phyloP scores from a whole-genome alignment of 1,284 basidiomycete species.

The Mycosarcoma maydis region DNA sequence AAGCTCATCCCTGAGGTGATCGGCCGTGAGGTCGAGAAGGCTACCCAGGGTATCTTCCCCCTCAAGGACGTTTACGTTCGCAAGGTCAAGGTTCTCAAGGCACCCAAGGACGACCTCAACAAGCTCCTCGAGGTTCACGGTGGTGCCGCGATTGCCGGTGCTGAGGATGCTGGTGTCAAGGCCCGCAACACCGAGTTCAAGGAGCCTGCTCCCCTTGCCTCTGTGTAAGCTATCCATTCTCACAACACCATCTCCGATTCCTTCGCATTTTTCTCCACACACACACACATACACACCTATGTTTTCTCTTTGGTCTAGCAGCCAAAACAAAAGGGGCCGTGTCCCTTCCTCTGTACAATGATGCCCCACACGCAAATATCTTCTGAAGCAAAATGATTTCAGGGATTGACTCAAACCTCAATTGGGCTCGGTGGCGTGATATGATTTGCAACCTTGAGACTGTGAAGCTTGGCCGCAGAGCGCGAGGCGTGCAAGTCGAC shows the following conservation, averaged over 20 bases:
- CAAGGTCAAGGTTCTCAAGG: constrained; percentile 90
- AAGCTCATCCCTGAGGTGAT: constrained; percentile 99
- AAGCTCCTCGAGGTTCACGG: constrained; percentile 97
- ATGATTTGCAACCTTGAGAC: background rate
- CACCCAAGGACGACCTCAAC: constrained; percentile 93
- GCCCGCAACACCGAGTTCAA: constrained; percentile 86
- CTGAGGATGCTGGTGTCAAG: constrained; percentile 85
- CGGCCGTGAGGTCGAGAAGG: constrained; percentile 99
- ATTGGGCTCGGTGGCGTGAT: background rate
- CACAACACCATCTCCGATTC: background rate
- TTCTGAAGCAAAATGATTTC: constrained; percentile 33
- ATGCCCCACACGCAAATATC: constrained; percentile 23
- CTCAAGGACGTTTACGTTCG: constrained; percentile 90
- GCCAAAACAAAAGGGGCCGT: constrained; percentile 27
- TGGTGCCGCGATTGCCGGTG: constrained; percentile 69
- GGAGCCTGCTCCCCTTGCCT: constrained; percentile 86
- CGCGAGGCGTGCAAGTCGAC: background rate
- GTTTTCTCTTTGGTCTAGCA: constrained; percentile 3
- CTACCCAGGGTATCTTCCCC: constrained; percentile 93
- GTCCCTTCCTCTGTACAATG: constrained; percentile 41
- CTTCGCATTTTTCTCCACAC: constrained; percentile 2
- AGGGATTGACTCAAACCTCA: constrained; percentile 41
- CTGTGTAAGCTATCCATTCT: constrained; percentile 69
- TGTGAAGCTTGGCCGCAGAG: background rate
- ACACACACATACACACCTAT: constrained; percentile 7